Evolutionary conservation across 805 yeast genomes (phyloP), one percentile per base, ranked within the genome.

Genomic region (Saturnispora saitoi): DNA sequence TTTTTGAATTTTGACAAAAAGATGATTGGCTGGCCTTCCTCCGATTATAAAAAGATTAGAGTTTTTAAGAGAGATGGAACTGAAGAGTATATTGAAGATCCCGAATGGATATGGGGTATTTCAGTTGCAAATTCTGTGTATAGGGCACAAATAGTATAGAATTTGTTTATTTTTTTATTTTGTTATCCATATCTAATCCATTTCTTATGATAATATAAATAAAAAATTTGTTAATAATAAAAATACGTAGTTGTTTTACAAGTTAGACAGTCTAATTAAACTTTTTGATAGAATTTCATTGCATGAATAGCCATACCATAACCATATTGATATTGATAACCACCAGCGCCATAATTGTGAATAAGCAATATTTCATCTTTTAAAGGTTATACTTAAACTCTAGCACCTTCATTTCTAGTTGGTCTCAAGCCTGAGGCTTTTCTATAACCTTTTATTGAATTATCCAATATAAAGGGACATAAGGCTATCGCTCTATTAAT

Each of bases 391-490:
- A 63, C 63, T 58, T 83, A 91, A 37, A 86, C 75, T 44, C 93
- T 69, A 5, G 76, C 79, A 5, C 93, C 95, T 11, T 89, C 91
- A 34, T 75, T 70, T 58, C 95, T 73, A 34, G 81, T 71, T 4
- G 95, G 95, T 52, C 95, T 73, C 41, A 83, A 68, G 0, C 93
- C 95, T 4, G 88, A 80, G 1, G 76, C 85, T 31, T 76, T 80
- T 43, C 83, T 72, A 5, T 83, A 41, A 29, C 86, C 70, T 53
- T 81, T 83, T 43, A 69, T 61, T 22, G 58, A 66, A 62, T 52
- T 44, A 12, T 64, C 66, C 45, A 73, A 56, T 42, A 84, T 69
- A 48, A 75, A 63, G 28, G 84, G 85, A 34, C 65, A 61, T 43
- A 78, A 59, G 17, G 61, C 67, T 1, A 77, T 71, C 0, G 87